A percentile compares a stretch with the other conserved stretches of the same genome.
These are phyloP conservation scores for Mortierella hygrophila DNA, from an alignment of 192 early-diverging fungal genomes.

Conservation along the genomic window DNA sequence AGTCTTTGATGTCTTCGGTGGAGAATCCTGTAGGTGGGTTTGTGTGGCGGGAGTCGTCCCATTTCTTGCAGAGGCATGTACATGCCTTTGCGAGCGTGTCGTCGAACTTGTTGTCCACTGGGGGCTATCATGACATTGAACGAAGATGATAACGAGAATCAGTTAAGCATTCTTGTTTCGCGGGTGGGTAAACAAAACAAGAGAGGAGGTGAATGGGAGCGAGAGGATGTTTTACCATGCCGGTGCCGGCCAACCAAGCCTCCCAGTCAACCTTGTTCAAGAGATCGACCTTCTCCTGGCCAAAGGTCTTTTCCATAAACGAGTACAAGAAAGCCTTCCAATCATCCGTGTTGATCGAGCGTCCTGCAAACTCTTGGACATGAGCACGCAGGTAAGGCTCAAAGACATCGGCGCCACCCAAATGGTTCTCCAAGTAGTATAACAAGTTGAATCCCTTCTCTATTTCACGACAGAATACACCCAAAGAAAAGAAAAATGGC, in stretches of 20 bases:
- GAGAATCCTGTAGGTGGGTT: conserved; percentile 61
- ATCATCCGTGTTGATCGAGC: conserved; percentile 88
- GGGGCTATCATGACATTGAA: conserved; percentile 66
- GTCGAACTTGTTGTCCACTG: conserved; percentile 87
- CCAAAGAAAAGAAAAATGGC: background rate
- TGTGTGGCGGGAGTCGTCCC: conserved; percentile 70
- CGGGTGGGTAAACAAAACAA: background rate
- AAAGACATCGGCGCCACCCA: conserved; percentile 89
- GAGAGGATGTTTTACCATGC: conserved; percentile 69
- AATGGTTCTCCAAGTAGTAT: conserved; percentile 84
- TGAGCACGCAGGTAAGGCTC: conserved; percentile 87
- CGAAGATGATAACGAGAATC: background rate
- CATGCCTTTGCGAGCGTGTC: conserved; percentile 83
- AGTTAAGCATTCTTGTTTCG: background rate
- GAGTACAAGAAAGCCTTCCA: conserved; percentile 86
- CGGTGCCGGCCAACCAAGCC: conserved; percentile 84
- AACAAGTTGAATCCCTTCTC: conserved; percentile 97
- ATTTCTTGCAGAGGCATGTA: conserved; percentile 71
- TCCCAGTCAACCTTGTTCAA: conserved; percentile 92
- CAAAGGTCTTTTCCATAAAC: conserved; percentile 77
- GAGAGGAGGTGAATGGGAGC: no score
- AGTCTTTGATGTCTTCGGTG: conserved; percentile 68
- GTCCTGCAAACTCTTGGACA: conserved; percentile 85
- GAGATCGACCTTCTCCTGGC: conserved; percentile 72
- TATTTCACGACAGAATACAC: background rate